Evolutionary conservation across 2,329 filamentous ascomycete genomes (phyloP), one percentile per base, ranked within the genome.

Genomic region (Aureobasidium sp.): DNA sequence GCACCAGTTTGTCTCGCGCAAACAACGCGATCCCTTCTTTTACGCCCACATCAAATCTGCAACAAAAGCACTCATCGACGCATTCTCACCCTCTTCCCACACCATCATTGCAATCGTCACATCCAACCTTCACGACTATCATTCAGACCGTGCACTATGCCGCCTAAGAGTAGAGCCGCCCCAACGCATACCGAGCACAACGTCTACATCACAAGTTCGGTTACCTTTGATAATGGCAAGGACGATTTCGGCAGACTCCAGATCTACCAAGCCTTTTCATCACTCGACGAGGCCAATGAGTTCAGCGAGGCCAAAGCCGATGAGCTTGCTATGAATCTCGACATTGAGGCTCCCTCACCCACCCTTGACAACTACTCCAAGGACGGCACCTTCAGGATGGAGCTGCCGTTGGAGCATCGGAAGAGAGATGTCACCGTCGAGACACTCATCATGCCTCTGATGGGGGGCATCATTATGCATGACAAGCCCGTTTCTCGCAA

Each of bases 261-360:
- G 14, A 7, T 59, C 36, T 50, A 59, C 30, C 44, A 59, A 59
- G 57, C 45, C 45, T 45, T 45, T 11, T 27, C 57, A 1, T 59
- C 57, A 5, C 44, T 50, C 13, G 57, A 59, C 57, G 34, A 59
- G 14, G 57, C 57, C 34, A 59, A 59, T 16, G 57, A 59, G 6
- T 59, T 49, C n/a, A 34, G 39, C 8, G 44, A n/a, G 3, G 45
- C 44, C 45, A 49, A 49, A 32, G 34, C 41, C 16, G 57, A 59
- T 29, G 57, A 50, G 27, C 34, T 59, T 25, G 39, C 39, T 21
- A 21, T 34, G 7, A 8, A 4, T 9, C 30, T 49, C 3, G 57
- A 34, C 36, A 34, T 49, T 9, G 57, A 50, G 3, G 16, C 25
- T 8, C 44, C 45, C 16, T 11, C 32, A 5, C 34, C 34, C 3